Conservation (phyloP, 208 protist species). For the Trypanosomatidae sp. region DNA sequence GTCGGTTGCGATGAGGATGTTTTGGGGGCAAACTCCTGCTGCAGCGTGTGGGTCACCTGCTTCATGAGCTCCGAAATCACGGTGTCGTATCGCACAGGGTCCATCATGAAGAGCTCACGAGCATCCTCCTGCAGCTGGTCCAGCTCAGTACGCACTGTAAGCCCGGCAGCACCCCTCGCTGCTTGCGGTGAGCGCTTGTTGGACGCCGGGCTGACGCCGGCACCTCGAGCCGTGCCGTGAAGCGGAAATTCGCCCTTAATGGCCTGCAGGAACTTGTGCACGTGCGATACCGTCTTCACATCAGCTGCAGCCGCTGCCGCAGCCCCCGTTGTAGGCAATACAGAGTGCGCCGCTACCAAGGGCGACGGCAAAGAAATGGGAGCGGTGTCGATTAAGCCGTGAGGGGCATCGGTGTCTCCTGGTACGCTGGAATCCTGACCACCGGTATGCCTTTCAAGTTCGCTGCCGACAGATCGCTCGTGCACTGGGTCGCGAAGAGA, state of each 20-base stretch:
- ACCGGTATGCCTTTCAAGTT: neutral
- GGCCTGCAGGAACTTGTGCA: constrained; percentile 23
- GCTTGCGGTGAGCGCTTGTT: neutral
- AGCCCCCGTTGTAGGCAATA: constrained; percentile 27
- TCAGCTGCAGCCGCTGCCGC: constrained; percentile 26
- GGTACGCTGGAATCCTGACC: neutral
- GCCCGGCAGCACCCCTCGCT: constrained; percentile 10
- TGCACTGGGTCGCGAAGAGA: constrained; percentile 1
- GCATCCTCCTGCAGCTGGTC: constrained; percentile 64
- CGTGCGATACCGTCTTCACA: constrained; percentile 24
- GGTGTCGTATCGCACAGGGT: constrained; percentile 77
- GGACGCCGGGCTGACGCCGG: neutral
- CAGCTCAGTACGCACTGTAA: constrained; percentile 39
- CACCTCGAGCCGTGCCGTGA: neutral
- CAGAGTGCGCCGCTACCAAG: constrained; percentile 12
- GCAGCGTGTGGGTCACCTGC: constrained; percentile 25
- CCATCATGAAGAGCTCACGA: constrained; percentile 69
- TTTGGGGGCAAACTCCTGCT: constrained; percentile 1
- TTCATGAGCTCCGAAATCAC: constrained; percentile 78
- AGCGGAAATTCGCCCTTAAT: constrained; percentile 1
- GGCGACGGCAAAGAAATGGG: neutral
- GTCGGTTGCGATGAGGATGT: neutral
- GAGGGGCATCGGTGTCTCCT: neutral
- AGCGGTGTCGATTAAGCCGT: neutral
- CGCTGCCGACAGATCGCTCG: neutral